Evolutionary conservation across 2,329 filamentous ascomycete species (phyloP), one percentile per base, ranked within the genome.

Genomic region (Colletotrichum magnum): DNA sequence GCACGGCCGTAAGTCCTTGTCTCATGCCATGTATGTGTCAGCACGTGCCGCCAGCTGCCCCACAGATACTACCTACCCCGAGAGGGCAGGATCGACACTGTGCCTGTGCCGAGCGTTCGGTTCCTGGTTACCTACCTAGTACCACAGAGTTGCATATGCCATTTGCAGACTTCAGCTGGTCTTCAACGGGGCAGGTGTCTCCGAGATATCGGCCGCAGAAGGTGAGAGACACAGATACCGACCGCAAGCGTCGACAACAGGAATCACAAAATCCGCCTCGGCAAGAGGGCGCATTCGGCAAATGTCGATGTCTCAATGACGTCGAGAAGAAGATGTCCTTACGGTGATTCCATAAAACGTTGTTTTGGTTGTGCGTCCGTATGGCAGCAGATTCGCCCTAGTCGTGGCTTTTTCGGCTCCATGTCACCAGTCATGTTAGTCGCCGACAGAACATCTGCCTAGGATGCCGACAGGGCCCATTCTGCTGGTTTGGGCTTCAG

Each of bases 291-390:
- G 41, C 50, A n/a, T 50, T 51, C 24, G 16, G 6, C 7, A 16
- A 43, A 54, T 51, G n/a, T 54, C 21, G 18, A 50, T 65, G 48
- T 43, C 32, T 21, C 51, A 41, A 45, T 53, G 36, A 59, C 39
- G 48, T 47, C 41, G 24, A 24, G 21, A 6, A 21, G 5, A 5
- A 5, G 13, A 47, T 32, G 48, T 6, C 7, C 24, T 39, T 47
- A 41, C 61, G n/a, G 50, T 56, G 21, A 50, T 48, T 53, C 50
- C 21, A 18, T 6, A 28, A 18, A 68, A 51, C 54, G 54, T 39
- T 24, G n/a, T 50, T 54, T n/a, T 39, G 21, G 47, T 24, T 16
- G 12, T 69, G 65, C 54, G 66, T 54, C 54, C 66, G 66, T 66
- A 66, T 36, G 18, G 13, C 52, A 15, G 21, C 7, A n/a, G 32